phyloP scores from a whole-genome alignment of 495 filamentous ascomycete species.

The Cairneyella variabilis region DNA sequence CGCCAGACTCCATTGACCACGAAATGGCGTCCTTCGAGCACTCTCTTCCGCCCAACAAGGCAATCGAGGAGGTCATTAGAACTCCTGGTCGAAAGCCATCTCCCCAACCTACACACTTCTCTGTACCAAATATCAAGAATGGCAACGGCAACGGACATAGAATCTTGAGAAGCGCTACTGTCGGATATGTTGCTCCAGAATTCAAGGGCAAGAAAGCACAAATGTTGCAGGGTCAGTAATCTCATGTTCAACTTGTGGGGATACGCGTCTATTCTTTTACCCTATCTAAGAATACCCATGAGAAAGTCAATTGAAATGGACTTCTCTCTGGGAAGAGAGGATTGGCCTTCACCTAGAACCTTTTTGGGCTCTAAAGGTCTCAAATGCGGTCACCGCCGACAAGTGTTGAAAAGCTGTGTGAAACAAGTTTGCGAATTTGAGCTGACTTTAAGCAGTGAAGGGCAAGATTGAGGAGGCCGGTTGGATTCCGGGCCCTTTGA shows the following conservation, averaged over 20 bases:
- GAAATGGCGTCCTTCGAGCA: conserved; percentile 12
- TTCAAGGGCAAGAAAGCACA: conserved; percentile 94
- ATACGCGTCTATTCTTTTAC: no score
- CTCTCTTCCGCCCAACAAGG: conserved; percentile 8
- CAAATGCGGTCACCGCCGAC: no score
- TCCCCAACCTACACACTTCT: conserved; percentile 86
- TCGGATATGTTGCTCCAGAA: conserved; percentile 91
- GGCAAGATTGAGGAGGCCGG: conserved; percentile 33
- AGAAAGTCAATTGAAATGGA: no score
- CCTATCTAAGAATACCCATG: no score
- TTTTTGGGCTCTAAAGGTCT: no score
- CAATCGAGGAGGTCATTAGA: conserved; percentile 55
- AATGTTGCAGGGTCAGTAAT: conserved; percentile 74
- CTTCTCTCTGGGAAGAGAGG: no score
- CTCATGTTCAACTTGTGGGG: neutral
- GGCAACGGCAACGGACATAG: conserved; percentile 48
- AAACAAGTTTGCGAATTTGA: neutral
- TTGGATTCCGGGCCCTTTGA: conserved; percentile 82
- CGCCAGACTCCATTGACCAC: neutral
- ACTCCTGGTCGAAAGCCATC: conserved; percentile 67
- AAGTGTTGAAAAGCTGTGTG: neutral
- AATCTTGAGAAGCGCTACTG: conserved; percentile 81
- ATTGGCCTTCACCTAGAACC: no score
- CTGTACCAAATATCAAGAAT: conserved; percentile 60
- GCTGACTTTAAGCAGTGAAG: conserved; percentile 24